phyloP scores from a whole-genome alignment of 2,329 filamentous ascomycete genomes.

The Didymella arachidicola region DNA sequence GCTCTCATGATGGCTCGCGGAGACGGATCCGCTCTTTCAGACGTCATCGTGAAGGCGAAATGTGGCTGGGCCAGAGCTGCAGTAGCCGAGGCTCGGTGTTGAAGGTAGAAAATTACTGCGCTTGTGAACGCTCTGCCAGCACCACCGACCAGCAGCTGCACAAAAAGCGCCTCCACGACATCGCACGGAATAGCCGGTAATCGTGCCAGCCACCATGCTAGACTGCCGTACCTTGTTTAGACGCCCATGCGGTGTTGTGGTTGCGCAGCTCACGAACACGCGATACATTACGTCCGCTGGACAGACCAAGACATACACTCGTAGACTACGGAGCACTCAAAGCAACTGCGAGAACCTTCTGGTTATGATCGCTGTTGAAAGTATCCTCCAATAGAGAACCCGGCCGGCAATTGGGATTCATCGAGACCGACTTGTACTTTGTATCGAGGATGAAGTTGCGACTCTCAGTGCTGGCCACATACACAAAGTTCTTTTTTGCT shows the following conservation, averaged over 20 bases:
- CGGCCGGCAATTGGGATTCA: slow-evolving; percentile 23
- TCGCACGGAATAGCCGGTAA: neutral
- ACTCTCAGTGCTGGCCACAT: slow-evolving; percentile 30
- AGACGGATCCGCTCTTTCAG: slow-evolving; percentile 33
- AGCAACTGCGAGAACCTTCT: slow-evolving; percentile 40
- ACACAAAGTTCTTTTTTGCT: neutral
- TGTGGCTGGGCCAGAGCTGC: slow-evolving; percentile 14
- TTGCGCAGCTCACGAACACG: neutral
- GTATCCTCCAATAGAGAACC: slow-evolving; percentile 37
- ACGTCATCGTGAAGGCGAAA: slow-evolving; percentile 33
- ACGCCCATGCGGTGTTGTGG: neutral
- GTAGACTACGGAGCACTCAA: slow-evolving; percentile 37
- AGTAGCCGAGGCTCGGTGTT: slow-evolving; percentile 28
- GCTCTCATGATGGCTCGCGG: slow-evolving; percentile 29
- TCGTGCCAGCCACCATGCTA: neutral
- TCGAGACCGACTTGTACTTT: slow-evolving; percentile 26
- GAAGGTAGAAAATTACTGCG: slow-evolving; percentile 16
- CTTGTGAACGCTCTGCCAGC: slow-evolving; percentile 25
- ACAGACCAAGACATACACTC: neutral
- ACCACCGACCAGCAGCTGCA: neutral
- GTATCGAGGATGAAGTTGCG: slow-evolving; percentile 26
- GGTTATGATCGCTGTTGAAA: slow-evolving; percentile 43
- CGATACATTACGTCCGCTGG: neutral
- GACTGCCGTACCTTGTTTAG: neutral
- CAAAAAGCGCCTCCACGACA: neutral